Evolutionary conservation across 164 flowering plant genomes (phyloP).

Genomic region (Vitis rupestris): DNA sequence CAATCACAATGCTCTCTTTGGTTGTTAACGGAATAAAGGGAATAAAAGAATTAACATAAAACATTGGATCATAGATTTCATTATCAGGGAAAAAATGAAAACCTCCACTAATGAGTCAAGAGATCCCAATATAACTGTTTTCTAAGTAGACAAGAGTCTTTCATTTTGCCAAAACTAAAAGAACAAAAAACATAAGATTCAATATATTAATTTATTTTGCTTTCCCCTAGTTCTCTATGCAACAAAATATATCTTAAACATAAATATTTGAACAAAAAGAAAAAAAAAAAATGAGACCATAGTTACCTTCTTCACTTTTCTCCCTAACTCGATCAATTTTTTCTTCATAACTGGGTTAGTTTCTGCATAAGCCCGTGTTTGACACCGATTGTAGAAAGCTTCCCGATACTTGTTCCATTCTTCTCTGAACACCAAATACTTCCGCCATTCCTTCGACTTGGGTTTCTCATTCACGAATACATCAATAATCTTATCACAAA

Average conservation of each 20-base stretch:
- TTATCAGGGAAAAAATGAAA: neutral
- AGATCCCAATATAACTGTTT: too few relatives aligned
- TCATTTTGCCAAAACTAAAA: neutral
- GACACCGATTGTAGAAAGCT: conserved; percentile 66
- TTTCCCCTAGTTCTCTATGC: too few relatives aligned
- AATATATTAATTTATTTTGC: too few relatives aligned
- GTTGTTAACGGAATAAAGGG: neutral
- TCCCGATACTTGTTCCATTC: conserved; percentile 87
- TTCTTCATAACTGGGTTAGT: conserved; percentile 53
- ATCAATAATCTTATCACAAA: conserved; percentile 87
- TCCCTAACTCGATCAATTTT: conserved; percentile 42
- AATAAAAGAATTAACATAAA: neutral
- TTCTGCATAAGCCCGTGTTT: conserved; percentile 52
- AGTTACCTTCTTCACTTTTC: conserved; percentile 76
- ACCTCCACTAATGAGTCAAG: too few relatives aligned
- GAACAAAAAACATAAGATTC: neutral
- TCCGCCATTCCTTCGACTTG: conserved; percentile 76
- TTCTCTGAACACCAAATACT: conserved; percentile 74
- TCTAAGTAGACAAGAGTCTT: too few relatives aligned
- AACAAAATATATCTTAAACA: neutral
- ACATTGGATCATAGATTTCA: neutral
- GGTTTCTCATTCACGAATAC: conserved; percentile 80
- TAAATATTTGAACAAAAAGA: neutral
- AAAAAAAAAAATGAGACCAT: neutral
- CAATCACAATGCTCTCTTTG: neutral